Evolutionary conservation across 805 yeast species (phyloP).

Genomic region (Candida morakotiae): DNA sequence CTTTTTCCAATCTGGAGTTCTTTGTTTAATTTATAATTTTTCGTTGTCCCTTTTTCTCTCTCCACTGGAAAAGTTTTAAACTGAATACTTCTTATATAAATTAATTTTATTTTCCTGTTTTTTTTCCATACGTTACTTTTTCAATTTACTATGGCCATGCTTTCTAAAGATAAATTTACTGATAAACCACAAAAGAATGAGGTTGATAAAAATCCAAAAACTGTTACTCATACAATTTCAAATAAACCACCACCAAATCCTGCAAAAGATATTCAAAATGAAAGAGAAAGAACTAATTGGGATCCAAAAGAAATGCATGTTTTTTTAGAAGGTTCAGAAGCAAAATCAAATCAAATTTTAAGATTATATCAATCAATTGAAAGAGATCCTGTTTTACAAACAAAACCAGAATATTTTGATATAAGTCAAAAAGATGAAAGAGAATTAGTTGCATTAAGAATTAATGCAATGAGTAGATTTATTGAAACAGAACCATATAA

Average conservation of each 20-base stretch:
- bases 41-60: too few species aligned
- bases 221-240: conserved; percentile 17
- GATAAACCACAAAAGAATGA: conserved; percentile 7
- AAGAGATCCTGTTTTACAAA: conserved; percentile 33
- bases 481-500: conserved; percentile 27
- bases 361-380: conserved; percentile 31
- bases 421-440: conserved; percentile 25
- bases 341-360: conserved; percentile 25
- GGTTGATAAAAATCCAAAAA: conserved; percentile 8
- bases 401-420: conserved; percentile 31
- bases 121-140: too few species aligned
- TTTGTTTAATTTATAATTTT: too few species aligned
- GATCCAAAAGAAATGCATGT: conserved; percentile 26
- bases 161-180: not conserved
- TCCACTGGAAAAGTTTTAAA: too few species aligned
- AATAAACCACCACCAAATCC: conserved; percentile 24
- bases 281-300: conserved; percentile 23
- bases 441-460: conserved; percentile 29
- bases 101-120: too few species aligned
- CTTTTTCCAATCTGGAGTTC: too few species aligned
- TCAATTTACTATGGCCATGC: conserved; percentile 8
- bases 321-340: conserved; percentile 32
- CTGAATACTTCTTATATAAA: too few species aligned
- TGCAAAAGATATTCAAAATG: conserved; percentile 20
- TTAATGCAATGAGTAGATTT: conserved; percentile 33